phyloP scores from a whole-genome alignment of 1,284 basidiomycete species.

The Pascua sp. region DNA sequence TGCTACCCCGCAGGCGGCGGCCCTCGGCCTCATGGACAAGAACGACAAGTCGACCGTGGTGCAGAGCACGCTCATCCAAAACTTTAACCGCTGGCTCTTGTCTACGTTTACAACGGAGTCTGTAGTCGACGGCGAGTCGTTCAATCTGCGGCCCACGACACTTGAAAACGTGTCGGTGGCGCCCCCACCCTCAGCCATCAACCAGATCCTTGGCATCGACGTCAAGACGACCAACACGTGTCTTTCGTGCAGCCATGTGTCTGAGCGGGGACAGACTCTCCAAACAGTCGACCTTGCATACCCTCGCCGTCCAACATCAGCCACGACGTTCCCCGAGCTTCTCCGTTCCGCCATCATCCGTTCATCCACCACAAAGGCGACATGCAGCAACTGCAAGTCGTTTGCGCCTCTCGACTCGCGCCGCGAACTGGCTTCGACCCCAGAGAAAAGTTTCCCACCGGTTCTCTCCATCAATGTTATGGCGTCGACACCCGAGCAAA shows the following conservation, averaged over 20 bases:
- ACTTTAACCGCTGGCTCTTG: slow-evolving; percentile 89
- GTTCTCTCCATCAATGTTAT: slow-evolving; percentile 85
- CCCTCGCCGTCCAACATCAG: slow-evolving; percentile 18
- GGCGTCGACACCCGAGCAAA: slow-evolving; percentile 70
- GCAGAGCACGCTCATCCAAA: slow-evolving; percentile 86
- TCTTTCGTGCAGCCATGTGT: slow-evolving; percentile 65
- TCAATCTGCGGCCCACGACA: slow-evolving; percentile 19
- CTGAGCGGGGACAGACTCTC: slow-evolving; percentile 68
- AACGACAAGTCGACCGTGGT: slow-evolving; percentile 68
- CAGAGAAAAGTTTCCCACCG: slow-evolving; percentile 62
- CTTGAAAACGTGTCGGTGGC: slow-evolving; percentile 12
- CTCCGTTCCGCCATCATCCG: slow-evolving; percentile 74
- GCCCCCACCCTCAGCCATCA: slow-evolving; percentile 58
- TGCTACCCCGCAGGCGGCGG: slow-evolving; percentile 68
- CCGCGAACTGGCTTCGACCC: slow-evolving; percentile 62
- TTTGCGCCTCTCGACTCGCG: slow-evolving; percentile 68
- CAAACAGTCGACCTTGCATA: slow-evolving; percentile 86
- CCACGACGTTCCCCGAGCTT: slow-evolving; percentile 60
- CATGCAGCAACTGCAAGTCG: slow-evolving; percentile 77
- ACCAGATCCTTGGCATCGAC: slow-evolving; percentile 74
- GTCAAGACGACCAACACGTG: slow-evolving; percentile 73
- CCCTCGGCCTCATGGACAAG: slow-evolving; percentile 86
- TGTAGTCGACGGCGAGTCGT: slow-evolving; percentile 34
- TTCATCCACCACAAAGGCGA: slow-evolving; percentile 76
- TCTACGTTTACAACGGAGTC: slow-evolving; percentile 43